Conservation (phyloP, 805 yeast species). For the Candida hungchunana region DNA sequence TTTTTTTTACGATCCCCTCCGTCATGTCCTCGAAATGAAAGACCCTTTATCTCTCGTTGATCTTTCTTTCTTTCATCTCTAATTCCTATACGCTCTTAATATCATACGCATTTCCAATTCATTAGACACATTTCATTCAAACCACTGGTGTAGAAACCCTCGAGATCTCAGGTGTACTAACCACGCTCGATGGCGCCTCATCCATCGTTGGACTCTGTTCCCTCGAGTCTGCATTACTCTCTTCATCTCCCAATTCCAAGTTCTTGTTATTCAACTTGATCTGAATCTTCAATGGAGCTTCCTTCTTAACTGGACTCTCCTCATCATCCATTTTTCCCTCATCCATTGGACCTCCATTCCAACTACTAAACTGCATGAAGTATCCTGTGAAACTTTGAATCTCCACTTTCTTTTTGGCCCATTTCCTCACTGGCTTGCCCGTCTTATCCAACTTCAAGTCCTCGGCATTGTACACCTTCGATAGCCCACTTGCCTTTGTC, state of each 20-base stretch:
- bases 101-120: neutral
- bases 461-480: constrained; percentile 14
- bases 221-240: constrained; percentile 16
- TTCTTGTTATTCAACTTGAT: constrained; percentile 22
- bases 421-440: constrained; percentile 39
- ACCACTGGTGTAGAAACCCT: constrained; percentile 16
- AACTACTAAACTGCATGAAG: constrained; percentile 31
- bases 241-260: constrained; percentile 7
- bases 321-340: neutral
- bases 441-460: constrained; percentile 35
- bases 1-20: neutral
- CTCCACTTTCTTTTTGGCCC: constrained; percentile 37
- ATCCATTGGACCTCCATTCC: constrained; percentile 32
- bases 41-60: neutral
- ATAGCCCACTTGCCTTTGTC: constrained; percentile 7
- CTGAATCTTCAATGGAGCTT: constrained; percentile 17
- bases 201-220: constrained; percentile 23
- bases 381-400: constrained; percentile 44
- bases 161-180: constrained; percentile 22
- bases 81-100: neutral
- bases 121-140: neutral
- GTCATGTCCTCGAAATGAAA: neutral
- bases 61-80: neutral
- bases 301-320: constrained; percentile 1
- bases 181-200: constrained; percentile 18